phyloP scores from a whole-genome alignment of 306 rosid species.

The Medicago lupulina region DNA sequence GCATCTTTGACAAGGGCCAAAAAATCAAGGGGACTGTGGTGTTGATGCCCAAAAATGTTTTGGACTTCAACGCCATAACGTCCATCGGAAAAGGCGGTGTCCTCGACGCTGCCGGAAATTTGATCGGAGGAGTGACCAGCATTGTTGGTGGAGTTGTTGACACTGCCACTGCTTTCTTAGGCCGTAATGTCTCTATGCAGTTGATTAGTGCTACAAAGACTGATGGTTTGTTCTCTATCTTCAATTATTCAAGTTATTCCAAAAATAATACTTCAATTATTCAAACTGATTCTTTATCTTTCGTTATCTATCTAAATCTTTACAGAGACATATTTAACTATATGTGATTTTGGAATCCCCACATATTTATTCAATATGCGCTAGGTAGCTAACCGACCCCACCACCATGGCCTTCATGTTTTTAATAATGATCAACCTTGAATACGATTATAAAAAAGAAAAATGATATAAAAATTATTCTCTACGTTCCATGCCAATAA shows the following conservation, averaged over 20 bases:
- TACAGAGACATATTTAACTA: background rate
- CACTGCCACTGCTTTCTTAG: slow-evolving; percentile 22
- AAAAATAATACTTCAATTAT: background rate
- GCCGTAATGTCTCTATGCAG: slow-evolving; percentile 40
- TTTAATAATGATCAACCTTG: no score
- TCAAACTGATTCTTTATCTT: background rate
- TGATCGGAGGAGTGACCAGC: background rate
- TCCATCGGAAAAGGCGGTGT: background rate
- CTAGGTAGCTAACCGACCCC: background rate
- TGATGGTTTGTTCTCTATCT: slow-evolving; percentile 30
- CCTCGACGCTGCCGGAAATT: rapidly evolving
- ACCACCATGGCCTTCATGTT: background rate
- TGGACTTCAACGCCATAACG: slow-evolving; percentile 41
- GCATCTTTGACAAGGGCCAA: background rate
- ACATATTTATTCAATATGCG: background rate
- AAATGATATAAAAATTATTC: no score
- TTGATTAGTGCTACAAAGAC: slow-evolving; percentile 43
- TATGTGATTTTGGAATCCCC: background rate
- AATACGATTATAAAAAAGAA: no score
- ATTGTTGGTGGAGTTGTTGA: background rate
- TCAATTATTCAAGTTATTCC: background rate
- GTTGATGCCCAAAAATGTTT: slow-evolving; percentile 51
- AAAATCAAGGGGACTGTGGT: slow-evolving; percentile 53
- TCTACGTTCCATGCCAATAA: no score
- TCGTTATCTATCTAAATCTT: background rate